These are phyloP conservation scores for Phanerodontia chrysosporium DNA, from an alignment of 768 basidiomycete species.

Conservation along the genomic window DNA sequence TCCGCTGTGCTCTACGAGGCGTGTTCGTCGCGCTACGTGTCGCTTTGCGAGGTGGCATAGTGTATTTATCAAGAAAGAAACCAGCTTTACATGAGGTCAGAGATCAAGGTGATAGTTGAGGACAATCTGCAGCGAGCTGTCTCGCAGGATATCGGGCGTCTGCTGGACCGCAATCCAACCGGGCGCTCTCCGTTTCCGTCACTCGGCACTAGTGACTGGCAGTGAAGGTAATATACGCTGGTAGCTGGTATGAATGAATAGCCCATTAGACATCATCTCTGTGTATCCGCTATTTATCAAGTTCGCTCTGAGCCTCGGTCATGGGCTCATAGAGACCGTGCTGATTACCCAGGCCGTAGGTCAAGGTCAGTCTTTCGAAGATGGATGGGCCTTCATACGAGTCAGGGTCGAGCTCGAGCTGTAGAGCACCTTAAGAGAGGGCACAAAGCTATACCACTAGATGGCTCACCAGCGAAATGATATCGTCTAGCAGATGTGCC, in stretches of 20 bases:
- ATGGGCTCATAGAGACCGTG: constrained; percentile 52
- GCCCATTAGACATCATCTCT: too few species aligned
- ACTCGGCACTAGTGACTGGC: not conserved
- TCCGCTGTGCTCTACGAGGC: not conserved
- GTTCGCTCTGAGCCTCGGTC: constrained; percentile 1
- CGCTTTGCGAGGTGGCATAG: not conserved
- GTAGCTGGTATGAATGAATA: not conserved
- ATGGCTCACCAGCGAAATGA: constrained; percentile 72
- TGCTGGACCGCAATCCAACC: not conserved
- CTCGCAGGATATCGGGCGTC: not conserved
- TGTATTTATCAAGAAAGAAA: constrained; percentile 1
- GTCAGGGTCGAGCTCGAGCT: constrained; percentile 60
- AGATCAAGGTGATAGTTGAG: not conserved
- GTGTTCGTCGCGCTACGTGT: not conserved
- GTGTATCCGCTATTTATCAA: not conserved
- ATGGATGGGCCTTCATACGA: constrained; percentile 40
- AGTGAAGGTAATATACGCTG: too few species aligned
- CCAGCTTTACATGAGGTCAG: not conserved
- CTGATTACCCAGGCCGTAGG: constrained; percentile 80
- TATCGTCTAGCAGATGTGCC: constrained; percentile 88
- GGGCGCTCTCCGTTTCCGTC: not conserved
- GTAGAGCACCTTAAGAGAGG: constrained; percentile 6
- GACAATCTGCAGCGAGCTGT: not conserved
- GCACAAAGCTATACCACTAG: not conserved
- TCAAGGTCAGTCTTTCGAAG: constrained; percentile 69